These are phyloP conservation scores for Ogataea angusta DNA, from an alignment of 805 yeast species.

Conservation along the genomic window DNA sequence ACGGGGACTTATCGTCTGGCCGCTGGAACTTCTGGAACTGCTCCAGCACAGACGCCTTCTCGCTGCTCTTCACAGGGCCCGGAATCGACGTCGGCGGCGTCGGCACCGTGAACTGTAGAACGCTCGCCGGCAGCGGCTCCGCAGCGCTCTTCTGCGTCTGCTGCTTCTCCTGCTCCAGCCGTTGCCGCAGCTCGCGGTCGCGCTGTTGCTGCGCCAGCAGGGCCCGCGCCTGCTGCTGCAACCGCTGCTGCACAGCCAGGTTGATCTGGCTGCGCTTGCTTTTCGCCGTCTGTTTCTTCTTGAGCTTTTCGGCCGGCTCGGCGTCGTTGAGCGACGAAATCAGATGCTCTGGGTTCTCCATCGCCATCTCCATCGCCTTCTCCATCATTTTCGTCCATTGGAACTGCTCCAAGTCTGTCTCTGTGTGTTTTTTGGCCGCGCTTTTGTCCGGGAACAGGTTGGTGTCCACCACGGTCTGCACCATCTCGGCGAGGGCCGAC, in stretches of 20 bases:
- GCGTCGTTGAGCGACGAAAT: constrained; percentile 35
- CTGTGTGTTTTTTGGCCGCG: constrained; percentile 9
- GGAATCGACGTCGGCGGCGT: constrained; percentile 15
- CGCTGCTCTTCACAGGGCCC: constrained; percentile 2
- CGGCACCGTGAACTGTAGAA: constrained; percentile 17
- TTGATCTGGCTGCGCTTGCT: constrained; percentile 16
- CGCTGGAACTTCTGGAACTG: constrained; percentile 21
- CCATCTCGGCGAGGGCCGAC: constrained; percentile 54
- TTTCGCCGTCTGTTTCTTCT: constrained; percentile 2
- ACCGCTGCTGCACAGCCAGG: constrained; percentile 26
- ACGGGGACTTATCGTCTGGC: constrained; percentile 33
- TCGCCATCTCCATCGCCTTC: constrained; percentile 74
- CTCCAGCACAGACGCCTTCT: constrained; percentile 11
- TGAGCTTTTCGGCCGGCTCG: background rate
- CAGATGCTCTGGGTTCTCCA: constrained; percentile 51
- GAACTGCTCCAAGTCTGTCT: constrained; percentile 48
- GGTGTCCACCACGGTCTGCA: constrained; percentile 48
- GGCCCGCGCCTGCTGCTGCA: constrained; percentile 19
- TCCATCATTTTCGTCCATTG: constrained; percentile 70
- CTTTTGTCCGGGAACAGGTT: constrained; percentile 17
- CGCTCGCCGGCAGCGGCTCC: constrained; percentile 12
- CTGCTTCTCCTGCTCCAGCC: constrained; percentile 11
- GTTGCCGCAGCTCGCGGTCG: constrained; percentile 17
- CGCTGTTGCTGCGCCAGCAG: constrained; percentile 18
- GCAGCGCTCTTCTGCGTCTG: background rate